phyloP scores from a whole-genome alignment of 1,284 basidiomycete species.

The Ganoderma boninense region DNA sequence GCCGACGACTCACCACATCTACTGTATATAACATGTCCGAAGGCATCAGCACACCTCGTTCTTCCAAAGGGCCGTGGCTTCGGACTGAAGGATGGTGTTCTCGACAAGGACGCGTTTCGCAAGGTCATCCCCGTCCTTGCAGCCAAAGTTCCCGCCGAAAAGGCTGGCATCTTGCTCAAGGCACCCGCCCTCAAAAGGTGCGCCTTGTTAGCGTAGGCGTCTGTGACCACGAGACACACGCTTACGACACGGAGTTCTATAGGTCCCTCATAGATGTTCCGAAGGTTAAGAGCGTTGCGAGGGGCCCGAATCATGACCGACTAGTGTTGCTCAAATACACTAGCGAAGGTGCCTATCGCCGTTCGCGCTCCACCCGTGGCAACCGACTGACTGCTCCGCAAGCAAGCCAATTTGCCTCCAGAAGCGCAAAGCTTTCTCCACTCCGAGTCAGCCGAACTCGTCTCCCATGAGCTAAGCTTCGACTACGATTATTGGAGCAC shows the following conservation, averaged over 20 bases:
- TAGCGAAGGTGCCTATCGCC: slow-evolving; percentile 60
- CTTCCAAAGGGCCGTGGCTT: slow-evolving; percentile 60
- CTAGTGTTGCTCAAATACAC: slow-evolving; percentile 70
- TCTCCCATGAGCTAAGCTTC: slow-evolving; percentile 67
- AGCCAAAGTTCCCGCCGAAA: slow-evolving; percentile 64
- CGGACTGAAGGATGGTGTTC: slow-evolving; percentile 48
- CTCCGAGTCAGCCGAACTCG: slow-evolving; percentile 60
- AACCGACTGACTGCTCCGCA: slow-evolving; percentile 42
- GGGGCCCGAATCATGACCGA: slow-evolving; percentile 58
- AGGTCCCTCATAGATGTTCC: slow-evolving; percentile 72
- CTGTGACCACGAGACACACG: slow-evolving; percentile 3
- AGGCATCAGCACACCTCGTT: slow-evolving; percentile 50
- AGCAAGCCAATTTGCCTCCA: slow-evolving; percentile 72
- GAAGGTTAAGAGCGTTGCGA: slow-evolving; percentile 67
- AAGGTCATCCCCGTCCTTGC: slow-evolving; percentile 74
- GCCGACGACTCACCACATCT: slow-evolving; percentile 20
- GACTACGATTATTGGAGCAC: slow-evolving; percentile 89
- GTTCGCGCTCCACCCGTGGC: slow-evolving; percentile 14
- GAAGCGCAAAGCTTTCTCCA: slow-evolving; percentile 64
- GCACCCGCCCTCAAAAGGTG: slow-evolving; percentile 67
- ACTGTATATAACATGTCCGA: slow-evolving; percentile 31
- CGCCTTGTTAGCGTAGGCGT: slow-evolving; percentile 32
- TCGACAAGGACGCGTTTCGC: slow-evolving; percentile 73
- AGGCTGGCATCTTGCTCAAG: slow-evolving; percentile 64
- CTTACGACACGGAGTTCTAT: slow-evolving; percentile 8